Evolutionary conservation across 176 grass and related monocot genomes (phyloP), one percentile per base, ranked within the genome.

Genomic region (Carex parvula): DNA sequence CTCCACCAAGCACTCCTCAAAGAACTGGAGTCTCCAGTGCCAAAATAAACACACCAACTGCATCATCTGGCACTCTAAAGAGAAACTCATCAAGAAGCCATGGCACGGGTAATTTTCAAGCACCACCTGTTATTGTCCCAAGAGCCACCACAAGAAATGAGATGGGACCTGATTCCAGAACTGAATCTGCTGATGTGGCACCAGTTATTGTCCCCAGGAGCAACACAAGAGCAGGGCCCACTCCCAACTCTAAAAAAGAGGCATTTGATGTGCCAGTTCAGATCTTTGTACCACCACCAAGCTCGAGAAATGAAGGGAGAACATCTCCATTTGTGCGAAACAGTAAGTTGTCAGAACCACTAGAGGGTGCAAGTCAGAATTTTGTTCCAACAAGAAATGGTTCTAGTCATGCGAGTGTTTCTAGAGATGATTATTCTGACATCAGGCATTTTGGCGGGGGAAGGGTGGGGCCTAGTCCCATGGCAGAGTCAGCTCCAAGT

Each of bases 121-220:
- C 91, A 74, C 62, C 90, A 30, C 87, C 97, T 62, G 85, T 95
- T 52, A 89, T 96, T 65, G 84, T 99, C 55, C 93, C 97, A 72
- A 94, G 93, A 94, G 88, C 80, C 91, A 99, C 81, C 88, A 87
- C 95, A 83, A 92, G 84, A 84, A 59, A 79, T 74, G 95, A 98
- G 32, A 37, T 89, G 76, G 65, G 71, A 70, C 86, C 88, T 70
- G 95, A 92, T 83, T 93, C 89, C 84, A 90, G 71, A 84, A 91
- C 60, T 67, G 90, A 92, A 70, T 86, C 78, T 86, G 66, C 60
- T 81, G 93, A 99, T 84, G 85, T 61, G 1, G 65, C 85, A 81
- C 89, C 89, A 73, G 82, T 74, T 16, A 55, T 91, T 79, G 86
- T 86, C 52, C 87, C 89, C 35, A 90, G 93, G 87, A 84, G 86